Evolutionary conservation across 805 yeast genomes (phyloP), one percentile per base, ranked within the genome.

Genomic region (Wickerhamiella azyma): DNA sequence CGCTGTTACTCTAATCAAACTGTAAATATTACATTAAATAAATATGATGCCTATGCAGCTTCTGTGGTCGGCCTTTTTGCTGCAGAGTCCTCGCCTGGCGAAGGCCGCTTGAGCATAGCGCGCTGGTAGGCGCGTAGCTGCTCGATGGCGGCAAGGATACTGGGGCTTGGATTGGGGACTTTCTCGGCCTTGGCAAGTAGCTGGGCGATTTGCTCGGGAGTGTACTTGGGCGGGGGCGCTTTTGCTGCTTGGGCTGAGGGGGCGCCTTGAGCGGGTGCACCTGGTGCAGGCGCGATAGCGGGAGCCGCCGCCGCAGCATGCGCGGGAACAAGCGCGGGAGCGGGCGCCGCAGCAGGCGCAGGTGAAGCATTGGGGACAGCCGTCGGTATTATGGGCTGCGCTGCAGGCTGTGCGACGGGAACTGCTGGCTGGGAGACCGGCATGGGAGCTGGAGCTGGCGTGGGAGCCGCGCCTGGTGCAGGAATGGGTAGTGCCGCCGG

Each of bases 181-280:
- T 60, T 60, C 48, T 59, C 61, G 19, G 66, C 66, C 52, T 61
- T 57, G 6, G 58, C 63, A 16, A 63, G 50, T 17, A 63, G 53
- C 47, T 60, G 58, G n/a, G 61, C 54, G 47, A 63, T 61, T 36
- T 61, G 52, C 40, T 56, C 64, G 1, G 53, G 53, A 11, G 62
- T 50, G 10, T 56, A 55, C 3, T 55, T 51, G 16, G 52, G 51
- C 45, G n/a, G n/a, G n/a, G n/a, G n/a, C n/a, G n/a, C n/a, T n/a
- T n/a, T n/a, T n/a, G n/a, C n/a, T n/a, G n/a, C n/a, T n/a, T n/a
- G n/a, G n/a, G 53, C 53, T 13, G 51, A 46, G 9, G 49, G 42
- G 14, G 49, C 40, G n/a, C n/a, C n/a, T n/a, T n/a, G n/a, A 28
- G 32, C 32, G 32, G 32, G 32, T 28, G 32, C 32, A n/a, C n/a